Percentiles rank a stretch among this genome's conserved stretches.
These are phyloP conservation scores for Hypoxylon sp. DNA, from an alignment of 2,329 filamentous ascomycete genomes.

Conservation along the genomic window DNA sequence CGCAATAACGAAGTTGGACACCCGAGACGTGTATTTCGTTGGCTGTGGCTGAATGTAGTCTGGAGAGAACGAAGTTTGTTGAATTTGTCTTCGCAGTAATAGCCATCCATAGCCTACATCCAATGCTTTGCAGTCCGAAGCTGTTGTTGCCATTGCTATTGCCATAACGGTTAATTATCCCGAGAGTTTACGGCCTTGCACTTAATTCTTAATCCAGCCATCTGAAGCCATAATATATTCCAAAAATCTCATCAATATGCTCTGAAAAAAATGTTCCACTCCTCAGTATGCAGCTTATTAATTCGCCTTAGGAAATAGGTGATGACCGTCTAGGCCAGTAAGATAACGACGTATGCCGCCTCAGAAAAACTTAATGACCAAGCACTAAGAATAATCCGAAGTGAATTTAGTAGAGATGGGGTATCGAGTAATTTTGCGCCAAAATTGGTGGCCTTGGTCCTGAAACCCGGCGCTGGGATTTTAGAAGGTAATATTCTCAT, in stretches of 20 bases:
- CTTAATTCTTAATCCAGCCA: slow-evolving; percentile 5
- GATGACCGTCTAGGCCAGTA: slow-evolving; percentile 33
- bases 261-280: slow-evolving; percentile 12
- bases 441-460: slow-evolving; percentile 13
- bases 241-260: slow-evolving; percentile 38
- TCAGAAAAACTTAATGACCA: slow-evolving; percentile 27
- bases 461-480: not conserved
- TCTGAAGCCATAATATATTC: slow-evolving; percentile 15
- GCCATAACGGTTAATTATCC: slow-evolving; percentile 3
- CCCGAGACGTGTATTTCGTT: not conserved
- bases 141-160: slow-evolving; percentile 7
- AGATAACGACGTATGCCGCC: slow-evolving; percentile 18
- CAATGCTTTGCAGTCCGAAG: not conserved
- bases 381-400: slow-evolving; percentile 26
- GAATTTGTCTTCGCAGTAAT: slow-evolving; percentile 4
- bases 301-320: slow-evolving; percentile 26
- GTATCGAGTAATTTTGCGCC: slow-evolving; percentile 33
- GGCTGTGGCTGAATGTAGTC: slow-evolving; percentile 5
- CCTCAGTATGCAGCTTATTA: slow-evolving; percentile 31
- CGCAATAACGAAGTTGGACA: not conserved
- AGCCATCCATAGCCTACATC: not conserved
- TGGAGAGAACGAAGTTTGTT: slow-evolving; percentile 8
- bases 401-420: slow-evolving; percentile 10
- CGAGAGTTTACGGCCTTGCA: not conserved
- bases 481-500: not conserved